Percentiles rank a stretch among this genome's conserved stretches.
phyloP scores from a whole-genome alignment of 768 basidiomycete genomes.

The Leccinum subgranulosum region DNA sequence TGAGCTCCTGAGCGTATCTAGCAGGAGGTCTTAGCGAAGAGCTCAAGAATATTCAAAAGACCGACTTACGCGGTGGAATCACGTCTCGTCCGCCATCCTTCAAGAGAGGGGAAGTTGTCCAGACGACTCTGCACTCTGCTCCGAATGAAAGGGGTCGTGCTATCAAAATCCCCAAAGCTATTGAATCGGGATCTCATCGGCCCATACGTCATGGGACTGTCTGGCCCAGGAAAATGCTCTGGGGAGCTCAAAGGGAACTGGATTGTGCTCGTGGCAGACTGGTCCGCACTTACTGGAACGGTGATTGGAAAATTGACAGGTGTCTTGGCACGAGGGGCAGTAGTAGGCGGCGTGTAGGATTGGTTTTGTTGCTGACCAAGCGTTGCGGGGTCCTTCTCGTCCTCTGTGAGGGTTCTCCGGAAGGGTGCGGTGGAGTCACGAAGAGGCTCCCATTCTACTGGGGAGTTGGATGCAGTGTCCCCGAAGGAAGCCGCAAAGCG shows the following conservation, averaged over 20 bases:
- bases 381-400: conserved; percentile 60
- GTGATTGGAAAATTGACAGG: conserved; percentile 57
- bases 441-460: conserved; percentile 46
- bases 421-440: conserved; percentile 68
- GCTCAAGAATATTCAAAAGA: conserved; percentile 2
- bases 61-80: conserved; percentile 84
- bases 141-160: conserved; percentile 73
- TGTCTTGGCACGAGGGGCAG: conserved; percentile 44
- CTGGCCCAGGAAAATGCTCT: conserved; percentile 50
- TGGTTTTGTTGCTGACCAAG: conserved; percentile 38
- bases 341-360: conserved; percentile 25
- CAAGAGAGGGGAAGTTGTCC: conserved; percentile 50
- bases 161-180: conserved; percentile 72
- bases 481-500: conserved; percentile 53
- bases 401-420: conserved; percentile 68
- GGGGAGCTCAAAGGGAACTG: conserved; percentile 81
- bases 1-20: conserved; percentile 82
- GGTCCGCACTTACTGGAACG: conserved; percentile 49
- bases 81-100: conserved; percentile 83
- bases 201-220: conserved; percentile 52
- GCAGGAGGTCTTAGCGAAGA: not conserved
- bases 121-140: conserved; percentile 81
- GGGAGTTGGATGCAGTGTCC: conserved; percentile 50
- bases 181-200: conserved; percentile 60
- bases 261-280: conserved; percentile 59